Evolutionary conservation across 305 asterid species (phyloP), one percentile per base, ranked within the genome.

Genomic region (Withania somnifera): DNA sequence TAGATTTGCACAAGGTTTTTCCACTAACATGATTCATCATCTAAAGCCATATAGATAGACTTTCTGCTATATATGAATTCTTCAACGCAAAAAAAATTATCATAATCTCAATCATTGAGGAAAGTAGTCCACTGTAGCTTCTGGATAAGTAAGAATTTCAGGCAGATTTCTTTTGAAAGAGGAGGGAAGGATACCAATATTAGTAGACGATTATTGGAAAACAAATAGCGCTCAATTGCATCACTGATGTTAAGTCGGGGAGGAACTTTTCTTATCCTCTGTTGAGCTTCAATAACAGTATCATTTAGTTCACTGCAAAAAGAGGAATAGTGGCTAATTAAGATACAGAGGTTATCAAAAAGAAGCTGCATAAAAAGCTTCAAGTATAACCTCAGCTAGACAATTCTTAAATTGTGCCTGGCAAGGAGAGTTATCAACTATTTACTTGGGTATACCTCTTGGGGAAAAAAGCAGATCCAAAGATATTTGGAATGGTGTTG

Each of bases 281-380:
- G 93, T 83, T 94, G 97, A 67, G 98, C 98, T 87, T 94, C 98
- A 64, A 96, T 89, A 84, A 93, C 97, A 77, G 99, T 94, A 83
- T 93, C 98, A 83, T 96, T 94, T 84, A 96, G 90, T 87, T 96
- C 98, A 81, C 99, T 96, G 98, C 92, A 88, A 85, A 76, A 81
- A 17, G 75, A 83, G 30, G 60, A 80, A 63, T 15, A 61, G 77
- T 26, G 20, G 60, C 28, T 42, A n/a, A 40, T 47, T 52, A 80
- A 75, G 40, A 28, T 28, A 50, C 38, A 42, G 22, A 73, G 24
- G 8, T 17, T 50, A 75, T 75, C 42, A 9, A 50, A 15, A 26
- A 47, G 45, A 75, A 75, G 45, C 61, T 20, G 26, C 15, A 15
- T 17, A 47, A 26, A 47, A 47, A 75, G n/a, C 24, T 50, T 51